phyloP scores from a whole-genome alignment of 371 early-diverging fungal genomes.

The Mucor racemosus region DNA sequence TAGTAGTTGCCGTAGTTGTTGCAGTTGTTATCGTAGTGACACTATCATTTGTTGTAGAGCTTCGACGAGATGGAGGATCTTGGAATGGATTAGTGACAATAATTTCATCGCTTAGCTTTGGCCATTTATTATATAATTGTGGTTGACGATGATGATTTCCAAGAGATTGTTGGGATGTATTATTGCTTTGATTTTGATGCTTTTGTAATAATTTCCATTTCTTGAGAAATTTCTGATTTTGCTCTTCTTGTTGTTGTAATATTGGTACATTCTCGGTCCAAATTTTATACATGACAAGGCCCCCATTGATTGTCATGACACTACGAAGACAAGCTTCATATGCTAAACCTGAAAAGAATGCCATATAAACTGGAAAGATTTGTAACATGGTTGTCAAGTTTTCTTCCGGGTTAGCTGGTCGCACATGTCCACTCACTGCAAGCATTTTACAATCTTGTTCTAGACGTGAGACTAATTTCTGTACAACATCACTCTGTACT shows the following conservation, averaged over 20 bases:
- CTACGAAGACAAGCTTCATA: slow-evolving; percentile 54
- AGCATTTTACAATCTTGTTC: slow-evolving; percentile 44
- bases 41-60: background rate
- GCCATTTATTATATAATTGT: slow-evolving; percentile 19
- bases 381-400: slow-evolving; percentile 55
- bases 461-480: slow-evolving; percentile 36
- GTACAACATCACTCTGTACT: slow-evolving; percentile 42
- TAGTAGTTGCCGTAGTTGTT: background rate
- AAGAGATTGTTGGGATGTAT: slow-evolving; percentile 6
- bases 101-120: slow-evolving; percentile 49
- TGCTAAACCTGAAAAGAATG: slow-evolving; percentile 44
- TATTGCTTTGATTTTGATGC: background rate
- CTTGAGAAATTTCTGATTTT: background rate
- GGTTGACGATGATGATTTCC: background rate
- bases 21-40: slow-evolving; percentile 11
- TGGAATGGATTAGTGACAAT: slow-evolving; percentile 22
- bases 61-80: slow-evolving; percentile 21
- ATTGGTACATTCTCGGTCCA: slow-evolving; percentile 31
- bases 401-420: slow-evolving; percentile 54
- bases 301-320: slow-evolving; percentile 47
- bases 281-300: slow-evolving; percentile 53
- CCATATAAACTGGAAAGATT: slow-evolving; percentile 47
- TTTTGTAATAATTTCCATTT: slow-evolving; percentile 9
- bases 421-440: slow-evolving; percentile 52
- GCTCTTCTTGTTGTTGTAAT: background rate